phyloP scores from a whole-genome alignment of 148 eudicot species.

The Camellia japonica region DNA sequence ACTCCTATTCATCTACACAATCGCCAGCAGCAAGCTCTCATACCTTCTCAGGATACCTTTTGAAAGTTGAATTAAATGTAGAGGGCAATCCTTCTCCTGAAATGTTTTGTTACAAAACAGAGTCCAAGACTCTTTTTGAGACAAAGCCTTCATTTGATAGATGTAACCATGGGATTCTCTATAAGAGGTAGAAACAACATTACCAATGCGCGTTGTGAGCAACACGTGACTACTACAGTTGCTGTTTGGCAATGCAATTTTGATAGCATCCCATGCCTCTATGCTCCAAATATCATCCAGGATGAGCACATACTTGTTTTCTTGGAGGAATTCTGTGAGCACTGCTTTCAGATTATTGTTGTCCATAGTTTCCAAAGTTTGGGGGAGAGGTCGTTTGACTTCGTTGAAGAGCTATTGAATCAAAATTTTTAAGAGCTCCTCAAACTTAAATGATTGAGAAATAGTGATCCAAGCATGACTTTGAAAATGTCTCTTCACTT shows the following conservation, averaged over 20 bases:
- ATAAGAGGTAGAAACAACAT: slow-evolving; percentile 1
- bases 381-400: background rate
- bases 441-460: background rate
- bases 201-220: slow-evolving; percentile 4
- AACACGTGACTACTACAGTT: background rate
- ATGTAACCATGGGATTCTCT: background rate
- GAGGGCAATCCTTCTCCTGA: slow-evolving; percentile 7
- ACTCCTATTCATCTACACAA: slow-evolving; percentile 15
- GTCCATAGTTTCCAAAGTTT: background rate
- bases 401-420: too few relatives aligned
- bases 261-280: slow-evolving; percentile 6
- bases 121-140: slow-evolving; percentile 7
- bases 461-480: slow-evolving; percentile 20
- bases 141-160: background rate
- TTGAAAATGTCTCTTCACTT: background rate
- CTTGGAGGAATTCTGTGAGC: background rate
- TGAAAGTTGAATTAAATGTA: background rate
- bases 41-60: slow-evolving; percentile 13
- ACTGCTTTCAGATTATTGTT: background rate
- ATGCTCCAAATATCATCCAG: slow-evolving; percentile 13
- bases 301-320: slow-evolving; percentile 9
- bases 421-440: slow-evolving; percentile 8
- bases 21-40: slow-evolving; percentile 17
- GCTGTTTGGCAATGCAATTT: slow-evolving; percentile 8
- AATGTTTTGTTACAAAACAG: slow-evolving; percentile 6